Conservation (phyloP, 257 asterid species). For the Nicotiana obtusifolia region DNA sequence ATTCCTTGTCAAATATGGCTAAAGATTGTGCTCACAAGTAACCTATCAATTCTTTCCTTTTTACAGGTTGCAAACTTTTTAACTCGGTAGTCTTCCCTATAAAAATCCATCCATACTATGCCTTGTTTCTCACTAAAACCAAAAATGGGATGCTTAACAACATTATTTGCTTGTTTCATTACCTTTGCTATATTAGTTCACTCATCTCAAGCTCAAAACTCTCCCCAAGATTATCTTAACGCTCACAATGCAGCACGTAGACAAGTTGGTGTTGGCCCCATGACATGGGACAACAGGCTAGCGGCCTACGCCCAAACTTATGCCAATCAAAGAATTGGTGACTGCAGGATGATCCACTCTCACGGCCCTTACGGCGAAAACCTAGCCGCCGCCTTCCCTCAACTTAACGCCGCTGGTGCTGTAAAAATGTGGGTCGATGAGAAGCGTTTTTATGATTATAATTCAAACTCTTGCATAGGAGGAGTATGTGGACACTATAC, state of each 20-base stretch:
- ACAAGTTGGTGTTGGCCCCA: slow-evolving; percentile 27
- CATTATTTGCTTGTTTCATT: not conserved
- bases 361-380: slow-evolving; percentile 47
- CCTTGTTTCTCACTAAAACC: not conserved
- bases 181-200: not conserved
- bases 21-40: not conserved
- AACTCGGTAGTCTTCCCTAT: not conserved
- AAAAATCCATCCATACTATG: not conserved
- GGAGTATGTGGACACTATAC: slow-evolving; percentile 54
- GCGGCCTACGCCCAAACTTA: slow-evolving; percentile 35
- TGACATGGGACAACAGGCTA: slow-evolving; percentile 32
- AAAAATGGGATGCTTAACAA: not conserved
- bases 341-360: slow-evolving; percentile 38
- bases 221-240: slow-evolving; percentile 20
- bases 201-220: slow-evolving; percentile 19
- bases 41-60: not conserved
- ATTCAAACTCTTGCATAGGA: slow-evolving; percentile 24
- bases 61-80: not conserved
- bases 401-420: slow-evolving; percentile 24
- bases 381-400: slow-evolving; percentile 32
- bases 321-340: slow-evolving; percentile 21
- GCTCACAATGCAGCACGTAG: slow-evolving; percentile 38
- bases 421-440: slow-evolving; percentile 37
- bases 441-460: slow-evolving; percentile 22
- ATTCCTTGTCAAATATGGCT: not conserved